These are phyloP conservation scores for Rubus idaeus DNA, from an alignment of 306 rosid species.

Conservation along the genomic window DNA sequence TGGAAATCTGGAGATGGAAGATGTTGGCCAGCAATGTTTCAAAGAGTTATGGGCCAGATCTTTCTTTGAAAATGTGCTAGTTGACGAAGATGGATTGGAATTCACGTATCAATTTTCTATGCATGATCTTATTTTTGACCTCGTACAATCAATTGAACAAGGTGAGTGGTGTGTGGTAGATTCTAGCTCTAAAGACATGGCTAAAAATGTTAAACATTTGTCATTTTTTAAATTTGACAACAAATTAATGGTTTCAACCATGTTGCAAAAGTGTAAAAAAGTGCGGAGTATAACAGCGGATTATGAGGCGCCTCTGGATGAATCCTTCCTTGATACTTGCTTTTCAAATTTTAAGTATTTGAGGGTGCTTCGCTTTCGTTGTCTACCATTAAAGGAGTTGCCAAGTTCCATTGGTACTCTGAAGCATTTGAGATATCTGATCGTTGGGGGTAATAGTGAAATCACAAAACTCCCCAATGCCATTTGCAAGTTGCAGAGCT, in stretches of 20 bases:
- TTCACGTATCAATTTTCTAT: not conserved
- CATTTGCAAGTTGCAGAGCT: slow-evolving; percentile 17
- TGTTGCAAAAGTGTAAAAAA: not conserved
- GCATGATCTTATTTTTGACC: slow-evolving; percentile 35
- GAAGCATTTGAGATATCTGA: slow-evolving; percentile 15
- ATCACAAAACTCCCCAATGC: slow-evolving; percentile 21
- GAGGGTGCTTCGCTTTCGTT: not conserved
- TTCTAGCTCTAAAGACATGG: too few relatives aligned
- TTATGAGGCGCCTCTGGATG: not conserved
- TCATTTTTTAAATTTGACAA: not conserved
- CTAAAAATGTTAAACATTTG: slow-evolving; percentile 3
- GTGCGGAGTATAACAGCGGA: not conserved
- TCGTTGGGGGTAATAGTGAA: not conserved
- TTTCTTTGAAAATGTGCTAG: slow-evolving; percentile 34
- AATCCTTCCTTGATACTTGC: not conserved
- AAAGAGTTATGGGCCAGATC: slow-evolving; percentile 30
- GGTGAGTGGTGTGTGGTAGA: not conserved
- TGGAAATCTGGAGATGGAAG: slow-evolving; percentile 15
- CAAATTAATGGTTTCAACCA: not conserved
- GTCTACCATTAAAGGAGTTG: slow-evolving; percentile 1
- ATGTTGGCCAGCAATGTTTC: slow-evolving; percentile 34
- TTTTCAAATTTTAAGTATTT: slow-evolving; percentile 1
- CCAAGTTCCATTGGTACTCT: slow-evolving; percentile 15
- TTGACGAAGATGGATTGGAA: not conserved
- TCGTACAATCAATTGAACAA: slow-evolving; percentile 30